Base-by-base conservation (phyloP, 305 asterid species). In the Stenogyne calaminthoides region DNA sequence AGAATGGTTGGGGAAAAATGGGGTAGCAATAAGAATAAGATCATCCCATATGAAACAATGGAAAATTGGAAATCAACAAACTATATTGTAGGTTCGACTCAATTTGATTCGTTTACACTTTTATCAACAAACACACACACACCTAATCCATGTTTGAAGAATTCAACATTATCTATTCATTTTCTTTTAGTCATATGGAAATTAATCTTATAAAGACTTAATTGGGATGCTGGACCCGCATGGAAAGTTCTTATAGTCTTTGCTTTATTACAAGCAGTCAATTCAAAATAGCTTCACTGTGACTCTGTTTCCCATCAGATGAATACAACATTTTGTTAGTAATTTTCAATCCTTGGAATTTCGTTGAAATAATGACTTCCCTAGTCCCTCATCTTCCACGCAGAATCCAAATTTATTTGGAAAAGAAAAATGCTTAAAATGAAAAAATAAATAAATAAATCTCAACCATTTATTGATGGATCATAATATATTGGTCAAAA, bases 211-310 rank as follows among this genome's bases (percentile, higher is more conserved):
- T 11, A 71, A 47, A 36, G 65, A 69, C 80, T 40, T 7, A n/a
- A 9, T 7, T 55, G 72, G 76, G 60, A 51, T 27, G 65, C 60
- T 20, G 55, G 67, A 40, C 51, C 37, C 1, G 36, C 56, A 54
- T 51, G 61, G 34, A 62, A 27, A 39, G 3, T 27, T 69, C 44
- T 16, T 37, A 59, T 37, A 59, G 67, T 59, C 47, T 25, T 15
- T 27, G 79, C 25, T 70, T 64, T 32, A 63, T 64, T 25, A 46
- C 54, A 52, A 14, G 34, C 72, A 34, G 52, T 70, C 80, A 54
- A 70, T 67, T 76, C 74, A 49, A 46, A 20, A 44, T 16, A 46
- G 19, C 18, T 9, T 16, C 22, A 7, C 2, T 16, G 16, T 42
- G 49, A 42, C 49, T 42, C 5, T 42, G 15, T 40, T n/a, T 44